Base-by-base conservation (phyloP, 116 monocot species). In the Zostera marina region DNA sequence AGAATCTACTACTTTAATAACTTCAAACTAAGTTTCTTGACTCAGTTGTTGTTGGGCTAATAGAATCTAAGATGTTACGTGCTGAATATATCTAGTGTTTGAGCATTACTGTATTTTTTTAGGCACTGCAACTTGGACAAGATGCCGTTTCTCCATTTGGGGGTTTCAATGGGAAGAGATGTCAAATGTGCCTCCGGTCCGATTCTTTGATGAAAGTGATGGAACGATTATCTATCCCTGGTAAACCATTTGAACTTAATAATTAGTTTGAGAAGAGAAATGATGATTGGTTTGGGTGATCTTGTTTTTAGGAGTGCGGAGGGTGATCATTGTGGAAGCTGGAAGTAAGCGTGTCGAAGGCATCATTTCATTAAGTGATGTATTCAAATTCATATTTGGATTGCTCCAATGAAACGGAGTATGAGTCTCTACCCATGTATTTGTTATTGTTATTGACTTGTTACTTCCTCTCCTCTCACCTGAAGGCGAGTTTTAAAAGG, bases 271-370 rank as follows among this genome's bases (percentile, higher is more conserved):
- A 16, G 15, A 16, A 16, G 20, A 51, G 20, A 51, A 8, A 20
- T 51, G 49, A 51, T 51, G 8, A 17, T 22, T 41, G 22, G 21
- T n/a, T 47, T 14, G 13, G 13, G 15, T 54, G 56, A n/a, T n/a
- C n/a, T 9, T 41, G n/a, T 49, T 71, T 71, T 41, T 77, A 70
- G 88, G 83, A 15, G 80, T 88, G 4, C 77, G 88, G 24, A 76
- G 83, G 11, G 42, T 88, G 2, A 51, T 88, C 24, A 69, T 88
- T 41, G 83, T 88, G 25, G 88, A 88, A 75, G 88, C 88, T 54
- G 88, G 88, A 66, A 88, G 88, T 75, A 88, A 80, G 72, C 72
- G 77, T 42, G 80, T 88, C 1, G 77, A 88, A 65, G 88, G 88
- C 55, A 83, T 88, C 47, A 76, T 88, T 60, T 83, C 88, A 8